Conservation (phyloP, 148 eudicot species). For the Rhododendron ovatum region DNA sequence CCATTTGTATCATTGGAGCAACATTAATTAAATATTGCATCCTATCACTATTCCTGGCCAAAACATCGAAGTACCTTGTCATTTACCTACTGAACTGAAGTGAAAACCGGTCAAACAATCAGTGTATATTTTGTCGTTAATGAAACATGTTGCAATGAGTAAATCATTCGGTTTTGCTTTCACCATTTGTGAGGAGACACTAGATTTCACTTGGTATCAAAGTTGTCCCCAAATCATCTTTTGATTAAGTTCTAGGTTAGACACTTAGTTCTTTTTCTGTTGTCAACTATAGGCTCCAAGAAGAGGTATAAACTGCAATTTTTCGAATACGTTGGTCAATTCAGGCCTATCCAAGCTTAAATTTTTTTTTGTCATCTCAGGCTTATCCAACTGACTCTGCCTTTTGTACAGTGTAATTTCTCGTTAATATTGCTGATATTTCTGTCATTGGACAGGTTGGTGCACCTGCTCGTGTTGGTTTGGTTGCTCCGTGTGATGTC, state of each 20-base stretch:
- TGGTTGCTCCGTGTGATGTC: slow-evolving; percentile 47
- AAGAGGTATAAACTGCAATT: neutral
- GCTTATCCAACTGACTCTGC: neutral
- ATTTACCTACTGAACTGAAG: neutral
- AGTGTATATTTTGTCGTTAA: neutral
- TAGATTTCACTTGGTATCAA: neutral
- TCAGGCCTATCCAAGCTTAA: neutral
- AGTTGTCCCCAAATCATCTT: neutral
- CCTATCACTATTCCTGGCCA: too few species aligned
- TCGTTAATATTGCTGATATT: neutral
- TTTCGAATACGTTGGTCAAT: neutral
- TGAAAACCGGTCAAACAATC: neutral
- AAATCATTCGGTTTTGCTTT: neutral
- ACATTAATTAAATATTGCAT: neutral
- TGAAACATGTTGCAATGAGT: neutral
- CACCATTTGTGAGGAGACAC: neutral
- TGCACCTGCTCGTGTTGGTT: slow-evolving; percentile 57
- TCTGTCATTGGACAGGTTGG: slow-evolving; percentile 27
- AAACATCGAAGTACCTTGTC: neutral
- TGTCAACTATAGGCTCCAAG: neutral
- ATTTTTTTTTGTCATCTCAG: neutral
- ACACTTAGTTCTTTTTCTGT: neutral
- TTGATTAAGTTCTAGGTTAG: neutral
- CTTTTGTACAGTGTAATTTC: neutral
- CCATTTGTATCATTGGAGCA: neutral